A percentile compares a stretch with the other conserved stretches of the same genome.
Conservation (phyloP, 1,139 yeast genomes). For the Geotrichum candidum region DNA sequence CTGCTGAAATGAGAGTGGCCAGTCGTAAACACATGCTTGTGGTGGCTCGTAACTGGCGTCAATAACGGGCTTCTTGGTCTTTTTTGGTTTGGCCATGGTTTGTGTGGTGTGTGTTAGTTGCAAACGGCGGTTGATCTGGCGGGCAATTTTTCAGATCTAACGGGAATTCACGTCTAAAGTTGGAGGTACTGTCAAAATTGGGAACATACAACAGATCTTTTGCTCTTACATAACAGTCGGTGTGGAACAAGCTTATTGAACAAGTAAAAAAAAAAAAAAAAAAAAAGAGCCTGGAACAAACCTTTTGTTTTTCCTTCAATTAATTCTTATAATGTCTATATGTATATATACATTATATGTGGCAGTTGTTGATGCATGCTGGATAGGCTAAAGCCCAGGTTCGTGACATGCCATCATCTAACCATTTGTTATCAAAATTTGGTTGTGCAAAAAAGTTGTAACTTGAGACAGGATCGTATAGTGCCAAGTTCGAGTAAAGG, state of each 20-base stretch:
- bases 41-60: background rate
- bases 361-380: constrained; percentile 40
- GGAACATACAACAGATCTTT: background rate
- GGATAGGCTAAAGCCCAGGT: constrained; percentile 84
- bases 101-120: background rate
- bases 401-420: constrained; percentile 83
- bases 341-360: background rate
- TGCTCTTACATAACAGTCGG: background rate
- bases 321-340: background rate
- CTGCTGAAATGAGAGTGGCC: constrained; percentile 22
- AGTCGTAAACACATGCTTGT: constrained; percentile 10
- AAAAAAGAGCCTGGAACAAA: background rate
- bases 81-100: background rate
- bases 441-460: constrained; percentile 59
- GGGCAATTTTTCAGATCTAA: no score
- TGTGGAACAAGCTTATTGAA: background rate
- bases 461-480: constrained; percentile 57
- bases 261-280: background rate
- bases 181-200: background rate
- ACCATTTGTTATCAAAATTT: constrained; percentile 43
- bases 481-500: constrained; percentile 64
- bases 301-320: no score
- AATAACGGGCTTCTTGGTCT: background rate
- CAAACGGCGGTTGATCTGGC: background rate
- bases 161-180: no score